Base-by-base conservation (phyloP, 2,329 filamentous ascomycete species). In the Diplodia sapinea region DNA sequence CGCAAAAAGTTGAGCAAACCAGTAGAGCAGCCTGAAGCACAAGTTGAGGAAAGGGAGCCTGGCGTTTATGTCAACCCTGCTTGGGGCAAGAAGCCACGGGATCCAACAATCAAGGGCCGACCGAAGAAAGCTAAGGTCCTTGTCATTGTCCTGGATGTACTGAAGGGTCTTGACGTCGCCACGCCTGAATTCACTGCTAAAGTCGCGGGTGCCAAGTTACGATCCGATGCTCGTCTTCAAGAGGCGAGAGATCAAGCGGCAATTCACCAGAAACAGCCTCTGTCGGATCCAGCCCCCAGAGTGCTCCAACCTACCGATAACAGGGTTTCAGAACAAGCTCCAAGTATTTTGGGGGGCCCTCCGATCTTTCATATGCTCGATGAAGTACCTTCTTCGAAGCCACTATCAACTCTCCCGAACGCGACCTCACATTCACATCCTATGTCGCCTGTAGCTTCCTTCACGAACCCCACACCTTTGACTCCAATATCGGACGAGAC, bases 31-130 rank as follows among this genome's bases (percentile, higher is more conserved):
- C 11, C 29, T 1, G 54, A 59, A 17, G 38, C n/a, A 15, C 23
- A 51, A 7, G 49, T 11, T 2, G 66, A 70, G 11, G 43, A 51
- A 47, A 57, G 36, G 17, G 69, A 71, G 4, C 75, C 80, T 43
- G 81, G 81, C 0, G 65, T 83, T 0, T 82, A 82, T 68, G 73
- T 83, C 64, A 79, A 84, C 68, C 80, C 81, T n/a, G 80, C 79
- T 29, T 79, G 80, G 17, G 81, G 79, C n/a, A 73, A 67, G 55
- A 76, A 71, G 68, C 66, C 57, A 4, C 36, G 59, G 26, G 72
- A 72, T 69, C 71, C 29, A 61, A 68, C 20, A 61, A 71, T 50
- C 29, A 73, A 74, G 50, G 82, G 82, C 29, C 76, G 81, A 33
- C 81, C 81, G 9, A 74, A 74, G 17, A 82, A 80, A 66, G 78